Evolutionary conservation across 225 moss, liverwort and hornwort species (phyloP).

Genomic region (Asterella californica): DNA sequence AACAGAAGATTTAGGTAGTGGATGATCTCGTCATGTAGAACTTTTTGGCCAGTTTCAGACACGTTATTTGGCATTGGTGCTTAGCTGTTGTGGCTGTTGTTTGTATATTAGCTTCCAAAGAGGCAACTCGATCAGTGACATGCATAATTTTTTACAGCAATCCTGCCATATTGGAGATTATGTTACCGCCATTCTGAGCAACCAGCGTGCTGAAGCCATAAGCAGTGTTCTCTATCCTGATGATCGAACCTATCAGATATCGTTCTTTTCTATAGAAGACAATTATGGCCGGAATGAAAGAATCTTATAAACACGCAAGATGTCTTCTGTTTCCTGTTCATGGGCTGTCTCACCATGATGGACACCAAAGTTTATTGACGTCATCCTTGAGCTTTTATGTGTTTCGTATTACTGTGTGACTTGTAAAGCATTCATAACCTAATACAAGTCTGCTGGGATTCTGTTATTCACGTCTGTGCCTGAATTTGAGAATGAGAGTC

Average conservation of each 20-base stretch:
- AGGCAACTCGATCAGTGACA: background rate
- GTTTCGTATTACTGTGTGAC: background rate
- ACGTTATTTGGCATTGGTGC: background rate
- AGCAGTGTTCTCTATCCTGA: constrained; percentile 91
- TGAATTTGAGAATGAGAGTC: no score
- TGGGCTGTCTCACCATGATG: no score
- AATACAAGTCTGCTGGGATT: no score
- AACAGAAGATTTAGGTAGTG: background rate
- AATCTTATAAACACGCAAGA: no score
- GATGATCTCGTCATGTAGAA: background rate
- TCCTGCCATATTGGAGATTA: constrained; percentile 95
- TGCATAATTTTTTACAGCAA: constrained; percentile 56
- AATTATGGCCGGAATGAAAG: no score
- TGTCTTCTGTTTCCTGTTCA: no score
- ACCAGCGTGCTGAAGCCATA: constrained; percentile 88
- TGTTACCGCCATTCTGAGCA: constrained; percentile 91
- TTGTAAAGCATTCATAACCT: background rate
- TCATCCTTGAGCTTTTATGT: no score
- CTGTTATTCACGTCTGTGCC: no score
- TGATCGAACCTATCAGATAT: constrained; percentile 89
- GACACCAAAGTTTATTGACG: no score
- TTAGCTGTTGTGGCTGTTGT: background rate
- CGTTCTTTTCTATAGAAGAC: no score
- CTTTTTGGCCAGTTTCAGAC: no score
- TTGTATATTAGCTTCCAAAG: background rate